phyloP scores from a whole-genome alignment of 2,329 filamentous ascomycete genomes.

The Shiraia bambusicola region DNA sequence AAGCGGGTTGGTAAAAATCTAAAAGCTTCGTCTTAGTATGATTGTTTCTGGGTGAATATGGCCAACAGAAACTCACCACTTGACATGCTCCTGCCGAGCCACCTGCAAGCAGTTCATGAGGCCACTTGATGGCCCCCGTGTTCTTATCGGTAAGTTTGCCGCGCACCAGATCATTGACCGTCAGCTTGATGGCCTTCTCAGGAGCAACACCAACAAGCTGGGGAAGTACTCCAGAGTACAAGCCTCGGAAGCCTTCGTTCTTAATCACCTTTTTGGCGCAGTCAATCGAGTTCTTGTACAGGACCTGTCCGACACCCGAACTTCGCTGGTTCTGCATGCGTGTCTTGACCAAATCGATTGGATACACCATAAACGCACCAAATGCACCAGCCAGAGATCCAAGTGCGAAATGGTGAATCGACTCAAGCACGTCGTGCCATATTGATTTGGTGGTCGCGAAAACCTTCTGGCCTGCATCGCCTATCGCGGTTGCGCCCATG shows the following conservation, averaged over 20 bases:
- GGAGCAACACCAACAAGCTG: slow-evolving; percentile 98
- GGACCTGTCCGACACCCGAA: slow-evolving; percentile 72
- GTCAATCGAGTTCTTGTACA: slow-evolving; percentile 97
- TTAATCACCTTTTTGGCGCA: slow-evolving; percentile 90
- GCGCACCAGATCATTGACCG: slow-evolving; percentile 92
- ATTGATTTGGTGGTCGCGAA: slow-evolving; percentile 59
- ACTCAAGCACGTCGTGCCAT: slow-evolving; percentile 68
- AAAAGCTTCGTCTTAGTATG: slow-evolving; percentile 9
- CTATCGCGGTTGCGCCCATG: slow-evolving; percentile 53
- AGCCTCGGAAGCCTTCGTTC: slow-evolving; percentile 84
- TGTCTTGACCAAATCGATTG: slow-evolving; percentile 97
- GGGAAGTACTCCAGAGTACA: slow-evolving; percentile 93
- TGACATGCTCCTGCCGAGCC: slow-evolving; percentile 89
- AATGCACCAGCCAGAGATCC: slow-evolving; percentile 93
- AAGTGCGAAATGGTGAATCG: slow-evolving; percentile 84
- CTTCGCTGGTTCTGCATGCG: slow-evolving; percentile 95
- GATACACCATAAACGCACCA: slow-evolving; percentile 98
- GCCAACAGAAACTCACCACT: slow-evolving; percentile 68
- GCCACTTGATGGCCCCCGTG: slow-evolving; percentile 68
- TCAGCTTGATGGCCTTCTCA: slow-evolving; percentile 98
- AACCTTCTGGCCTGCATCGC: slow-evolving; percentile 53
- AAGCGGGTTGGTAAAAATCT: slow-evolving; percentile 96
- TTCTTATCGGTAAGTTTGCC: slow-evolving; percentile 71
- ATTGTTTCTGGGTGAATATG: neutral
- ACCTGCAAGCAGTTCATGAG: slow-evolving; percentile 81